A percentile compares a stretch with the other conserved stretches of the same genome.
Evolutionary conservation across 306 rosid species (phyloP).

Genomic region (Sesbania bispinosa): DNA sequence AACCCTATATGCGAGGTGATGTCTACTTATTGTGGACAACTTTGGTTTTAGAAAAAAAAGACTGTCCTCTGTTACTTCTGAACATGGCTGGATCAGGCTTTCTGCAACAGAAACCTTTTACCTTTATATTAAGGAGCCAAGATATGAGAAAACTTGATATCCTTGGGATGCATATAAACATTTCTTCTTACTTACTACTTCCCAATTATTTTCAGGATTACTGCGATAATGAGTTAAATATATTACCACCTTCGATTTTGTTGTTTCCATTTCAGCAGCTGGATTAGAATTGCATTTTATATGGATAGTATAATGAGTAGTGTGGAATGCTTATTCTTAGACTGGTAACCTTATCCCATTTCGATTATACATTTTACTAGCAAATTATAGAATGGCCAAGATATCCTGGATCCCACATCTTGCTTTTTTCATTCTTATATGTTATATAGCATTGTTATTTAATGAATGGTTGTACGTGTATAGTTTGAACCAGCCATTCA

Average conservation of each 20-base stretch:
- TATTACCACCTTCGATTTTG: not conserved
- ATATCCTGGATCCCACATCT: not conserved
- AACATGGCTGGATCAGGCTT: constrained; percentile 25
- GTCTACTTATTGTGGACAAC: constrained; percentile 18
- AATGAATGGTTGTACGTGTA: not conserved
- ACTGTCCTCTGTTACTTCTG: constrained; percentile 24
- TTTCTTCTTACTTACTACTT: constrained; percentile 21
- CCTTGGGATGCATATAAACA: constrained; percentile 25
- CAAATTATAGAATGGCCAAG: not conserved
- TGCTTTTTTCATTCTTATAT: not conserved
- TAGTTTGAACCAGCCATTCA: not conserved
- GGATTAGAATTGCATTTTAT: constrained; percentile 20
- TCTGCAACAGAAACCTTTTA: constrained; percentile 24
- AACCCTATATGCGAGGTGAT: constrained; percentile 11
- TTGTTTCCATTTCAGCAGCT: not conserved
- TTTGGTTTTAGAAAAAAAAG: constrained; percentile 17
- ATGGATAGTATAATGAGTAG: not conserved
- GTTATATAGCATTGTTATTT: not conserved
- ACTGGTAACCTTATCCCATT: not conserved
- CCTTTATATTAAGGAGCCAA: constrained; percentile 30
- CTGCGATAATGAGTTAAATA: constrained; percentile 14
- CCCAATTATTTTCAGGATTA: constrained; percentile 27
- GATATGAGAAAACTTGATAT: constrained; percentile 34
- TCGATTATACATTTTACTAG: not conserved
- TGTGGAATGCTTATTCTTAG: constrained; percentile 19